A percentile compares a stretch with the other conserved stretches of the same genome.
Evolutionary conservation across 1,284 basidiomycete species (phyloP).

Genomic region (Pseudozyma hubeiensis): DNA sequence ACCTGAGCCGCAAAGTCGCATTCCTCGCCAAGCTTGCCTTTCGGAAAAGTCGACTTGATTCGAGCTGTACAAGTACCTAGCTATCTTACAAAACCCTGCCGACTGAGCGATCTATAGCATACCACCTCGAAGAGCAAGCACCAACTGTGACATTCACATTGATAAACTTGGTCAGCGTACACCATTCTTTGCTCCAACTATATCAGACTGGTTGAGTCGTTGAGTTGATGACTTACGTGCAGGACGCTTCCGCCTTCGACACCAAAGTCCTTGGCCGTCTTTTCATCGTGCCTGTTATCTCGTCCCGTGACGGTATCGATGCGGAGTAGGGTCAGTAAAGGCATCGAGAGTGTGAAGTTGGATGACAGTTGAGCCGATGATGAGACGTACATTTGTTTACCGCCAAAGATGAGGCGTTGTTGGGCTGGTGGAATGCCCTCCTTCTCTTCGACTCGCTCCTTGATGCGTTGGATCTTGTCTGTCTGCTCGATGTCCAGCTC

Average conservation of each 20-base stretch:
- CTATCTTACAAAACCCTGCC: slow-evolving; percentile 14
- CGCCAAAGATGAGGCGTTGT: slow-evolving; percentile 92
- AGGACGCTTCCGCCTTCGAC: slow-evolving; percentile 67
- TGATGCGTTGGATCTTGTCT: slow-evolving; percentile 94
- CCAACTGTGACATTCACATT: slow-evolving; percentile 44
- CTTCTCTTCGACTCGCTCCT: slow-evolving; percentile 99
- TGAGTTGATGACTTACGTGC: slow-evolving; percentile 61
- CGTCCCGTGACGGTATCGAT: too few species aligned
- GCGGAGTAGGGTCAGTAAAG: background rate
- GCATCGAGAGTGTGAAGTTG: too few species aligned
- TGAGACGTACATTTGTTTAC: slow-evolving; percentile 90
- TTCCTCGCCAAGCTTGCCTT: background rate
- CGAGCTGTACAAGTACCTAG: background rate
- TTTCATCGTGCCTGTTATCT: slow-evolving; percentile 66
- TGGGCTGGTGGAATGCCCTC: slow-evolving; percentile 97
- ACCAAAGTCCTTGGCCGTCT: slow-evolving; percentile 67
- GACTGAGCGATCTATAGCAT: slow-evolving; percentile 10
- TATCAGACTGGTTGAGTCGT: background rate
- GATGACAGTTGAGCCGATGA: background rate
- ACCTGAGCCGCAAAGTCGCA: too few species aligned
- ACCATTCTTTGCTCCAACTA: background rate
- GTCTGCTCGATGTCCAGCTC: slow-evolving; percentile 94
- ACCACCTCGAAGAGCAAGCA: slow-evolving; percentile 62
- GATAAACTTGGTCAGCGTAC: background rate
- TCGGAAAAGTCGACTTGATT: background rate